Conservation (phyloP, 257 asterid species). For the Anisodus acutangulus region DNA sequence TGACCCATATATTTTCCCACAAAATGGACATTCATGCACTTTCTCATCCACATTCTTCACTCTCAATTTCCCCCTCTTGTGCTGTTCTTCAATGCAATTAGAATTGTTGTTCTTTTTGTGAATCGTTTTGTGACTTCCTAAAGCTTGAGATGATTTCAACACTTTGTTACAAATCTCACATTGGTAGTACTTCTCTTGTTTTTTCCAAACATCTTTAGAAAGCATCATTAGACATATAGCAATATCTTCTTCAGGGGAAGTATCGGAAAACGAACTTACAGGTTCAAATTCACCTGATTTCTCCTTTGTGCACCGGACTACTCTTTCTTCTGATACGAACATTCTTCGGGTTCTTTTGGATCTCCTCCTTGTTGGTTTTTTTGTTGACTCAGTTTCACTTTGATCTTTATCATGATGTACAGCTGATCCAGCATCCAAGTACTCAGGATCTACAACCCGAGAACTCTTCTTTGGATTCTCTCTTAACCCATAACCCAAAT, state of each 20-base stretch:
- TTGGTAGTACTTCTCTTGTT: slow-evolving; percentile 25
- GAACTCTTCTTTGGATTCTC: slow-evolving; percentile 47
- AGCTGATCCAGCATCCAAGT: slow-evolving; percentile 38
- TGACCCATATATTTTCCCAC: slow-evolving; percentile 58
- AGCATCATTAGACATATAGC: slow-evolving; percentile 71
- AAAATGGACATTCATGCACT: slow-evolving; percentile 58
- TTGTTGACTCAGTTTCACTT: slow-evolving; percentile 49
- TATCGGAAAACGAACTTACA: slow-evolving; percentile 46
- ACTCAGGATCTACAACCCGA: slow-evolving; percentile 49
- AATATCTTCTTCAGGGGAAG: slow-evolving; percentile 56
- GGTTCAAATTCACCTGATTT: slow-evolving; percentile 37
- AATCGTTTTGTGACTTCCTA: slow-evolving; percentile 54
- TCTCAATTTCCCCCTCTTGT: background rate
- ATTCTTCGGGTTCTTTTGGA: slow-evolving; percentile 49
- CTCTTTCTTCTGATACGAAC: slow-evolving; percentile 7
- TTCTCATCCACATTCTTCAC: slow-evolving; percentile 23
- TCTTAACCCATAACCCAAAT: slow-evolving; percentile 37
- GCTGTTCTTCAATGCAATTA: background rate
- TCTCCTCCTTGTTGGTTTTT: slow-evolving; percentile 45
- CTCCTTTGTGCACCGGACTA: background rate
- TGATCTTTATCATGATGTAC: slow-evolving; percentile 44
- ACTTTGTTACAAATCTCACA: slow-evolving; percentile 49
- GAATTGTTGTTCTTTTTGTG: slow-evolving; percentile 13
- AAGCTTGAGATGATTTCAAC: slow-evolving; percentile 52
- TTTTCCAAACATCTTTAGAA: slow-evolving; percentile 59